Evolutionary conservation across 1,284 basidiomycete species (phyloP), one percentile per base, ranked within the genome.

Genomic region (Macrocystidia cucumis): DNA sequence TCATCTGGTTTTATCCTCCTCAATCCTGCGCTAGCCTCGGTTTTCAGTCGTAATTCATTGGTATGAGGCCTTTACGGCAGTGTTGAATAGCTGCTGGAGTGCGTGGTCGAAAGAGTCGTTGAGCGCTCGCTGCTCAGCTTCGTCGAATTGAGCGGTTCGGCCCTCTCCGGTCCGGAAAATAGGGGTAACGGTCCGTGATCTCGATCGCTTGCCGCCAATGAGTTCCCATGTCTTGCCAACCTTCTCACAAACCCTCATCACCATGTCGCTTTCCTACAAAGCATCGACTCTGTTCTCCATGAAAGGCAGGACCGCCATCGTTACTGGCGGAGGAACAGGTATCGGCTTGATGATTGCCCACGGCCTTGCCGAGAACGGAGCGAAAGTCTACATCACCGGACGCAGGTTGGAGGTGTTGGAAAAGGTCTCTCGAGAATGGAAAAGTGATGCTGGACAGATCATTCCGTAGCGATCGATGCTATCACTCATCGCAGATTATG

Each of bases 281-380:
- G 55, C 60, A 19, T 53, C 68, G 38, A 63, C 57, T 40, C 43
- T 82, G n/a, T 78, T 71, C 46, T 67, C 74, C 44, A 65, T 86
- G 34, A 58, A 64, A 9, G 77, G 72, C 5, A 67, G 74, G 20
- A 60, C 88, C 12, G 82, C 84, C 5, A 56, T 90, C 21, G 78
- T 89, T 20, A 84, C 86, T 0, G 86, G 87, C 28, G 87, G 86
- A 4, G 86, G 81, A 16, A 85, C 82, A 0, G 87, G 87, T 2
- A 89, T 90, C 41, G 78, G 81, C 30, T 56, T 79, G 41, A 81
- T 82, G 74, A 86, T 87, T 38, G 67, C 86, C 4, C 66, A 71
- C 37, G 84, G 81, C 3, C 66, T 91, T 9, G 83, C 84, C 7
- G 72, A 74, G 14, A 83, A 79, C 46, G 85, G 86, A 2, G 85